Conservation (phyloP, 208 protist species). For the Crithidia expoeki region DNA sequence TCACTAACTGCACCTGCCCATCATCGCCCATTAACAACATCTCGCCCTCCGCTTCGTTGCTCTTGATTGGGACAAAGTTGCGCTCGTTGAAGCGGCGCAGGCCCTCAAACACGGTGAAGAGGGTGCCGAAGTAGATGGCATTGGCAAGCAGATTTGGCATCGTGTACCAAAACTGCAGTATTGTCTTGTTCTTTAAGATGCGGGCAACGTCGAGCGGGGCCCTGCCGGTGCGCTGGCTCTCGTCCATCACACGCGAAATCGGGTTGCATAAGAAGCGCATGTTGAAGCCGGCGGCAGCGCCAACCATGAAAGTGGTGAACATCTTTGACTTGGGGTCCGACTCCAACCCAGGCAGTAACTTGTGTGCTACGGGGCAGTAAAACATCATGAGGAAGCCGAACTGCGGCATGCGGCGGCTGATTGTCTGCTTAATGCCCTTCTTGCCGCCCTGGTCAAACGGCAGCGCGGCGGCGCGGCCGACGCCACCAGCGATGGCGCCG, state of each 20-base stretch:
- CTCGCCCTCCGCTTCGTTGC: slow-evolving; percentile 17
- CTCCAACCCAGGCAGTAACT: slow-evolving; percentile 69
- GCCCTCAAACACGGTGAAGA: slow-evolving; percentile 89
- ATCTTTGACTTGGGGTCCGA: slow-evolving; percentile 74
- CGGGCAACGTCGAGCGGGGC: slow-evolving; percentile 47
- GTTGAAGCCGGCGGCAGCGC: slow-evolving; percentile 70
- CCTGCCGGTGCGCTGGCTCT: slow-evolving; percentile 78
- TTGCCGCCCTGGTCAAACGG: slow-evolving; percentile 76
- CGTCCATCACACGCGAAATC: slow-evolving; percentile 82
- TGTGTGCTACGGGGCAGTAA: slow-evolving; percentile 73
- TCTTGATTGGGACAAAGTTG: slow-evolving; percentile 53
- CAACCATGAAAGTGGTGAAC: slow-evolving; percentile 82
- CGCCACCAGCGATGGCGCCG: slow-evolving; percentile 69
- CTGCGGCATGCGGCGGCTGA: slow-evolving; percentile 76
- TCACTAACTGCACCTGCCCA: slow-evolving; percentile 21
- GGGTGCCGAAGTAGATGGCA: slow-evolving; percentile 86
- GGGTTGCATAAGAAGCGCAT: slow-evolving; percentile 90
- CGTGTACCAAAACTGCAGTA: slow-evolving; percentile 90
- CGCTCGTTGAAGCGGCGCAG: slow-evolving; percentile 87
- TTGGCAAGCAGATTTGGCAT: slow-evolving; percentile 84
- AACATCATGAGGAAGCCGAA: slow-evolving; percentile 90
- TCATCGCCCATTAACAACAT: slow-evolving; percentile 12
- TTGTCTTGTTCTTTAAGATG: slow-evolving; percentile 79
- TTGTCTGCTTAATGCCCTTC: slow-evolving; percentile 74
- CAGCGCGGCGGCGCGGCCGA: slow-evolving; percentile 58